These are phyloP conservation scores for Scleromitrula shiraiana DNA, from an alignment of 2,329 filamentous ascomycete genomes.

Conservation along the genomic window DNA sequence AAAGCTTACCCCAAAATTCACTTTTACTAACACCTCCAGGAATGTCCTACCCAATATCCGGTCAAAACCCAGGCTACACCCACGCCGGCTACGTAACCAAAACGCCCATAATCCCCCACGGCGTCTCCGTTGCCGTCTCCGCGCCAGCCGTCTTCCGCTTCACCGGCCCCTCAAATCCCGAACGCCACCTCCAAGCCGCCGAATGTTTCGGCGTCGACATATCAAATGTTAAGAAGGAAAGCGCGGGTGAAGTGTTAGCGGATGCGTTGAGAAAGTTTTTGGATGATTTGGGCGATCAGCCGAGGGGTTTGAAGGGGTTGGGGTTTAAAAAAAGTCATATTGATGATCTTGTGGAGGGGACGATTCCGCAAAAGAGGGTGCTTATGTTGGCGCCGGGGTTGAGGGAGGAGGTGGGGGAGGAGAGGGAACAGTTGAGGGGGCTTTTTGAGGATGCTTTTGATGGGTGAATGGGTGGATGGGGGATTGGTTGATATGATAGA, in stretches of 20 bases:
- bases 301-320: conserved; percentile 71
- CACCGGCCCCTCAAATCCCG: conserved; percentile 83
- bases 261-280: conserved; percentile 80
- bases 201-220: conserved; percentile 89
- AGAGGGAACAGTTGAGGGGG: conserved; percentile 61
- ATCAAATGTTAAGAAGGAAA: conserved; percentile 77
- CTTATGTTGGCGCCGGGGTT: conserved; percentile 85
- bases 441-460: conserved; percentile 58
- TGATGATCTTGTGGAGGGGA: conserved; percentile 83
- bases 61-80: conserved; percentile 85
- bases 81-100: conserved; percentile 79
- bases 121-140: conserved; percentile 88
- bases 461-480: not conserved
- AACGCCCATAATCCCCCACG: conserved; percentile 82
- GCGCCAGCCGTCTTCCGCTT: conserved; percentile 92
- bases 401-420: conserved; percentile 57
- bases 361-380: conserved; percentile 84
- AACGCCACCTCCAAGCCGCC: conserved; percentile 81
- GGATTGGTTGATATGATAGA: no score
- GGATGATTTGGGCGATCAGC: conserved; percentile 79
- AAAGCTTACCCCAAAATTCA: not conserved
- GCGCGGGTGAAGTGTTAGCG: conserved; percentile 77
- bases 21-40: conserved; percentile 36
- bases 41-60: conserved; percentile 97
- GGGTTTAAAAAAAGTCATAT: conserved; percentile 73